phyloP scores from a whole-genome alignment of 2,329 filamentous ascomycete species.

The Colletotrichum australisinense region DNA sequence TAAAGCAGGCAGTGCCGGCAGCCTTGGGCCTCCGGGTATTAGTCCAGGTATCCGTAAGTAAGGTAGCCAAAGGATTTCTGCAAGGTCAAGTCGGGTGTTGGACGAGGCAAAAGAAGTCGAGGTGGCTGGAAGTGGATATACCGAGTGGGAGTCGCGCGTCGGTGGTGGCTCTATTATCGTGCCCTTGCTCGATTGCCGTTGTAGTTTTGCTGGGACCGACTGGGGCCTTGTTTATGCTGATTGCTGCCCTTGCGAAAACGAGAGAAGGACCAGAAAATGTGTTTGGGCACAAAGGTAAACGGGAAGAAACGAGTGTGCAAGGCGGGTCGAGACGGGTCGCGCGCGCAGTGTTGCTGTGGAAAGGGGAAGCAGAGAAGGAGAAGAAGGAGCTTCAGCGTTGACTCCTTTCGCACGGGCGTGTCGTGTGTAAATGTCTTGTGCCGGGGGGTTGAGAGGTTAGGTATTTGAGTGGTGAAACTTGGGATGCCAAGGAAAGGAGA shows the following conservation, averaged over 20 bases:
- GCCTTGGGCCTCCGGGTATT: neutral
- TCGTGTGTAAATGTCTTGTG: constrained; percentile 2
- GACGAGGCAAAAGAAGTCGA: constrained; percentile 17
- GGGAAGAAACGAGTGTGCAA: constrained; percentile 20
- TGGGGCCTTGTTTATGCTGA: constrained; percentile 20
- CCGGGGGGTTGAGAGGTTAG: neutral
- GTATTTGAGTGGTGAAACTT: constrained; percentile 17
- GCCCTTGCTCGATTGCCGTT: constrained; percentile 5
- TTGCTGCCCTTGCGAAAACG: constrained; percentile 21
- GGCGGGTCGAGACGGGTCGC: constrained; percentile 19
- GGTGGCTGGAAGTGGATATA: constrained; percentile 36
- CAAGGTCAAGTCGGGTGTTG: constrained; percentile 1
- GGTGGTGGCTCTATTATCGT: constrained; percentile 17
- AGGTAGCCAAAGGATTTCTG: neutral
- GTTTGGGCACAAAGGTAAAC: constrained; percentile 12
- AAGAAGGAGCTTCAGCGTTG: neutral
- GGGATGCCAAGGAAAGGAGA: constrained; percentile 31
- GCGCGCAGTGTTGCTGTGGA: neutral
- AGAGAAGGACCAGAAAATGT: neutral
- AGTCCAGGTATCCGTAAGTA: neutral
- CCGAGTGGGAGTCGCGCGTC: constrained; percentile 23
- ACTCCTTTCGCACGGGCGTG: constrained; percentile 17
- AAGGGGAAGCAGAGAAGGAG: neutral
- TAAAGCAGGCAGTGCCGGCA: neutral
- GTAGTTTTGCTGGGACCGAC: constrained; percentile 4